Evolutionary conservation across 2,329 filamentous ascomycete species (phyloP).

Genomic region (Sporothrix inflata): DNA sequence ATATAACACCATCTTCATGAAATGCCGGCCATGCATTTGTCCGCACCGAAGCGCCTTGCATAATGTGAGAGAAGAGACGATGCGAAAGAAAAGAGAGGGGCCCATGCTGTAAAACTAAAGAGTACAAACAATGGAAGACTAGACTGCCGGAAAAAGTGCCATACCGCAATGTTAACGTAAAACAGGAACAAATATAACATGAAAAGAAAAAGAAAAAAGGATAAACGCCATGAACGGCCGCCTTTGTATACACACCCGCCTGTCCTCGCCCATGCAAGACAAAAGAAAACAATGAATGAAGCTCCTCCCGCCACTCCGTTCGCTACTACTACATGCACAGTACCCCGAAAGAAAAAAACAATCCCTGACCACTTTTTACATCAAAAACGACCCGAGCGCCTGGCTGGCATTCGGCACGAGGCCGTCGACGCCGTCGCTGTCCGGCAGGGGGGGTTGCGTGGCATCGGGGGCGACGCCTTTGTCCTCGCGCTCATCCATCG

Average conservation of each 20-base stretch:
- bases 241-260: slow-evolving; percentile 8
- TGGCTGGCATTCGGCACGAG: slow-evolving; percentile 19
- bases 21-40: not conserved
- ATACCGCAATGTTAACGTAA: not conserved
- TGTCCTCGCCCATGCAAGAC: not conserved
- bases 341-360: not conserved
- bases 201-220: not conserved
- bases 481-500: not conserved
- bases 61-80: not conserved
- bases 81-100: too few species aligned
- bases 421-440: not conserved
- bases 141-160: not conserved
- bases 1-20: too few species aligned
- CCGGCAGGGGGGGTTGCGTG: not conserved
- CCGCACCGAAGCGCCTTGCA: not conserved
- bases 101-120: not conserved
- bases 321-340: too few species aligned
- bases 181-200: not conserved
- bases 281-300: not conserved
- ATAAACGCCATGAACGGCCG: slow-evolving; percentile 21
- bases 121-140: not conserved
- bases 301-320: too few species aligned
- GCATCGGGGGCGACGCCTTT: not conserved
- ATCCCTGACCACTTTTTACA: not conserved
- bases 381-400: slow-evolving; percentile 26